These are phyloP conservation scores for Trifolium dubium DNA, from an alignment of 306 rosid species.

Conservation along the genomic window DNA sequence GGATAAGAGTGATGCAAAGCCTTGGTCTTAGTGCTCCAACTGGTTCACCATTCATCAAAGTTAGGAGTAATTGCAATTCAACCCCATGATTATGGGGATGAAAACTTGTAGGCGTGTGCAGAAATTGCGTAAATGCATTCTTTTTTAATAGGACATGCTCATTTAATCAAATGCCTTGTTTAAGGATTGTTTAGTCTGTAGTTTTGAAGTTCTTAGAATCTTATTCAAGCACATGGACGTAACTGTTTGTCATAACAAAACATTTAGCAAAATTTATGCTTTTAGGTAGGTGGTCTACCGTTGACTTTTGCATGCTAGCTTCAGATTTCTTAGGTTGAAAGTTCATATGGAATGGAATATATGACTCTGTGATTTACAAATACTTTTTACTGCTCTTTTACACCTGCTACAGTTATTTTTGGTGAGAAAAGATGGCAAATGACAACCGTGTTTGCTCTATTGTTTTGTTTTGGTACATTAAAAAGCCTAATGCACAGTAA, in stretches of 20 bases:
- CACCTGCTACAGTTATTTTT: not conserved
- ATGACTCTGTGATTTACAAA: not conserved
- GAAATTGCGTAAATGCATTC: constrained; percentile 13
- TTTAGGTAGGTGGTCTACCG: not conserved
- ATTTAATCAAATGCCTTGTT: constrained; percentile 10
- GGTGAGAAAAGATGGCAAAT: not conserved
- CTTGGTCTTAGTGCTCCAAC: constrained; percentile 73
- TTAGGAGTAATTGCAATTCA: constrained; percentile 15
- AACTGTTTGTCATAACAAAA: not conserved
- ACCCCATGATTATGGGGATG: constrained; percentile 26
- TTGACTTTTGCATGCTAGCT: not conserved
- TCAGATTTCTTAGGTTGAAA: constrained; percentile 16
- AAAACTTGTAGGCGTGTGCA: not conserved
- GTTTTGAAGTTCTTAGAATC: not conserved
- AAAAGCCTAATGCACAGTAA: not conserved
- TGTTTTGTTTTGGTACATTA: not conserved
- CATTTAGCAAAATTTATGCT: not conserved
- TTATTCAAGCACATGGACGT: not conserved
- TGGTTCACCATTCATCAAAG: constrained; percentile 59
- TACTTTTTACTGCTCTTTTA: not conserved
- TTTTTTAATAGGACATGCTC: constrained; percentile 17
- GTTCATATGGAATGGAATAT: not conserved
- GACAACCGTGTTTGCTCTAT: not conserved
- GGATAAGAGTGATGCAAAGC: constrained; percentile 65
- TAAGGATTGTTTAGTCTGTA: constrained; percentile 14